phyloP scores from a whole-genome alignment of 2,329 filamentous ascomycete genomes.

The Fusarium sp. region DNA sequence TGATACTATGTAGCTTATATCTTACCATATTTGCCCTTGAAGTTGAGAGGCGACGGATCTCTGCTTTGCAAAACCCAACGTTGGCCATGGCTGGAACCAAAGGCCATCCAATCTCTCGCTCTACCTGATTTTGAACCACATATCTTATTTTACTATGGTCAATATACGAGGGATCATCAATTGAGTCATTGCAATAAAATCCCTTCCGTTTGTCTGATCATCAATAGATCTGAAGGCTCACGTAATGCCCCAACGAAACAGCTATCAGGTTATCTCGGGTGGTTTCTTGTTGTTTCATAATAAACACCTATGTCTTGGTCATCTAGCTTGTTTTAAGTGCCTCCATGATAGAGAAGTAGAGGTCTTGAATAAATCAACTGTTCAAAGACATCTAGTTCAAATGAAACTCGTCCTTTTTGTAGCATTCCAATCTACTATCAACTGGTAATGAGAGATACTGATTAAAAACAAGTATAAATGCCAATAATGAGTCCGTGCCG shows the following conservation, averaged over 20 bases:
- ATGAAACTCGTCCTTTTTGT: background rate
- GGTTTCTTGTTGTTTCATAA: background rate
- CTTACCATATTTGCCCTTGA: background rate
- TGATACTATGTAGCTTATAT: background rate
- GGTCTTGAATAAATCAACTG: background rate
- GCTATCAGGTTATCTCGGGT: too few species aligned
- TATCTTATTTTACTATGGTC: accelerated
- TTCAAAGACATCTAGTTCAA: background rate
- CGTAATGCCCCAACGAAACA: background rate
- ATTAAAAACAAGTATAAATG: background rate
- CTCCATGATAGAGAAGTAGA: background rate
- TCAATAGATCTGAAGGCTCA: background rate
- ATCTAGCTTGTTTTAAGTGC: background rate
- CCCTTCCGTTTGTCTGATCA: background rate
- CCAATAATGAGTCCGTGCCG: background rate
- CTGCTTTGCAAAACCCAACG: background rate
- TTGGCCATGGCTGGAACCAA: background rate
- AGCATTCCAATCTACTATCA: background rate
- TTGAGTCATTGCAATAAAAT: background rate
- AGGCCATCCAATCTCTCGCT: background rate
- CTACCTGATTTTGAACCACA: background rate
- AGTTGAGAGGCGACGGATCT: background rate
- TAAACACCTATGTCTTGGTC: too few species aligned
- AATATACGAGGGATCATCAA: background rate
- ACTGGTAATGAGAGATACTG: background rate